phyloP scores from a whole-genome alignment of 2,329 filamentous ascomycete species.

The Ophidiomyces ophidiicola region DNA sequence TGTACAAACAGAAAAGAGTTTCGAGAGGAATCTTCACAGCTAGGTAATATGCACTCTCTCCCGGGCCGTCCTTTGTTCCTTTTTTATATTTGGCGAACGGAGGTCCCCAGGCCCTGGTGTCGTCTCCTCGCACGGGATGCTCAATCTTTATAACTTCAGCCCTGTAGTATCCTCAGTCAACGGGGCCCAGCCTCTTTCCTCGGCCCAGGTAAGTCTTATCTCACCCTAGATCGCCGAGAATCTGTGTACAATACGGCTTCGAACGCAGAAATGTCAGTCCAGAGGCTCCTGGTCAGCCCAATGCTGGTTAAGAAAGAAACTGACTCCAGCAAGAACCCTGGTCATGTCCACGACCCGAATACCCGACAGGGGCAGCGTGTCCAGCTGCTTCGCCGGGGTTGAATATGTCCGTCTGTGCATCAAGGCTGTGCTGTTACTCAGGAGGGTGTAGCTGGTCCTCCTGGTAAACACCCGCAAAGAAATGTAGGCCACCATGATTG shows the following conservation, averaged over 20 bases:
- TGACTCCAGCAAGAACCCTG: slow-evolving; percentile 80
- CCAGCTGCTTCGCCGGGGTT: slow-evolving; percentile 32
- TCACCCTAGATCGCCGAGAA: slow-evolving; percentile 86
- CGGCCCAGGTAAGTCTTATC: slow-evolving; percentile 8
- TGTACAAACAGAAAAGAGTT: not conserved
- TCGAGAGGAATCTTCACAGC: slow-evolving; percentile 51
- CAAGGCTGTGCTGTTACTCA: slow-evolving; percentile 21
- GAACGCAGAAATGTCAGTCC: slow-evolving; percentile 12
- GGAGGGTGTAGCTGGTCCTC: slow-evolving; percentile 1
- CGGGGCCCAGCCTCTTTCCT: not conserved
- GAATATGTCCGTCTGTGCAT: slow-evolving; percentile 28
- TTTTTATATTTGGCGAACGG: slow-evolving; percentile 72
- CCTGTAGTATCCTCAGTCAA: slow-evolving; percentile 47
- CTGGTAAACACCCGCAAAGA: slow-evolving; percentile 8
- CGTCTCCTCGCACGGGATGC: slow-evolving; percentile 80
- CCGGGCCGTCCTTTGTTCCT: slow-evolving; percentile 49
- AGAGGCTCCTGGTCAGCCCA: not conserved
- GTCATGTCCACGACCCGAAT: slow-evolving; percentile 94
- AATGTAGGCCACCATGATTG: too few relatives aligned
- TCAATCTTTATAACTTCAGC: slow-evolving; percentile 98
- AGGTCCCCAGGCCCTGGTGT: slow-evolving; percentile 92
- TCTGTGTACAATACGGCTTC: slow-evolving; percentile 94
- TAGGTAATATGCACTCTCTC: slow-evolving; percentile 91
- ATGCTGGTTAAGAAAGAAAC: slow-evolving; percentile 25
- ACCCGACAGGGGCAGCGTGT: slow-evolving; percentile 61